Base-by-base conservation (phyloP, 805 yeast species). In the Groenewaldozyma tartarivorans region DNA sequence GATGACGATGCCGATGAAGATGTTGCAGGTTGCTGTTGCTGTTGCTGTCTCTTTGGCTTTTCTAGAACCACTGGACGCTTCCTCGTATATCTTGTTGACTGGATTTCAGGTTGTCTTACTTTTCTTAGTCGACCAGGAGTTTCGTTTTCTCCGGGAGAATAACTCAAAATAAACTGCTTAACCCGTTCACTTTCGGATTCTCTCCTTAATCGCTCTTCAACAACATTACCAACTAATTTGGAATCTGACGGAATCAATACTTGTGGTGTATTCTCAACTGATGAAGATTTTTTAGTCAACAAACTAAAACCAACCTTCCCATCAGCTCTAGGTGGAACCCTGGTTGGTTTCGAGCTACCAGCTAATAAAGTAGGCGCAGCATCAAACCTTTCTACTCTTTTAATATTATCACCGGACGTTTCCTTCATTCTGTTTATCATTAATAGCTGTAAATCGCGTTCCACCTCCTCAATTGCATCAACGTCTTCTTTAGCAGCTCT, bases 181-280 rank as follows among this genome's bases (percentile, higher is more conserved):
- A 81, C 72, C 50, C 68, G 64, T 46, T 74, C 74, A 40, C 75
- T 69, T 56, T 80, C 81, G 32, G 64, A 63, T 46, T 65, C 65
- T 44, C 71, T 64, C 45, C 68, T 66, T 40, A 66, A 72, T 39
- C 70, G 74, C 43, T 75, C 77, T 46, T 66, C 67, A 20, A 68
- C 50, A 15, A 78, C 69, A 22, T 68, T 69, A 26, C 70, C 66
- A 0, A 75, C 80, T 54, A 81, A 71, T 41, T 65, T 70, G 20
- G 71, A 69, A 44, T 74, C 64, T 1, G 67, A 58, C 0, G 87
- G 86, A 27, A 82, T 57, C 3, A 54, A 57, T 20, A 81, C 19
- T 20, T 33, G 19, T 13, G 13, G 40, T 15, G 7, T 34, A 30
- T 13, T n/a, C 4, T 20, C 16, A n/a, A n/a, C 19, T 11, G 35